Conservation (phyloP, 805 yeast species). For the Teunomyces panamensis region DNA sequence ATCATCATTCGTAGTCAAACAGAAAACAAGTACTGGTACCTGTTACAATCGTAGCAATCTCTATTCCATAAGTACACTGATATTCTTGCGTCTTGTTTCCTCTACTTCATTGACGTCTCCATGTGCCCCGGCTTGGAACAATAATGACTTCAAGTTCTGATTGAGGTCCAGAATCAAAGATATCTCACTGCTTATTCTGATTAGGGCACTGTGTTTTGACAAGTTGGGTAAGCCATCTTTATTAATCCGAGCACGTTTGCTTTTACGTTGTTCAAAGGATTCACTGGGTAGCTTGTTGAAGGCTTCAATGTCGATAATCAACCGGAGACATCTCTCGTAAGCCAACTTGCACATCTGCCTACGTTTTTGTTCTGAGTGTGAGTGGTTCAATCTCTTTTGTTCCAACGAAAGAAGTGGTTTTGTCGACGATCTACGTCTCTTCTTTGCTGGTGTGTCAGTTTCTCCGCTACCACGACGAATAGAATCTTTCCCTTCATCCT, state of each 20-base stretch:
- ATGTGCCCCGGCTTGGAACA: conserved; percentile 8
- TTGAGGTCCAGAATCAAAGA: conserved; percentile 31
- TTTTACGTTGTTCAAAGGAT: conserved; percentile 14
- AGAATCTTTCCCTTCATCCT: conserved; percentile 2
- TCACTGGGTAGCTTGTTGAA: conserved; percentile 19
- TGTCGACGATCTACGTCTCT: conserved; percentile 26
- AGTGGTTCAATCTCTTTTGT: conserved; percentile 42
- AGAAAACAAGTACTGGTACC: not conserved
- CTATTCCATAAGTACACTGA: not conserved
- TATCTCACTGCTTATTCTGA: conserved; percentile 39
- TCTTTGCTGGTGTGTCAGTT: conserved; percentile 6
- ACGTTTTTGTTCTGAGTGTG: conserved; percentile 42
- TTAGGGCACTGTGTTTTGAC: conserved; percentile 42
- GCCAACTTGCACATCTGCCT: conserved; percentile 44
- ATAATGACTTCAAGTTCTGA: conserved; percentile 28
- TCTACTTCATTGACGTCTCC: not conserved
- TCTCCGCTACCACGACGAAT: not conserved
- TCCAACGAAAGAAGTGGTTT: conserved; percentile 38
- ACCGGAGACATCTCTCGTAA: conserved; percentile 40
- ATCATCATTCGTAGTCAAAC: conserved; percentile 2
- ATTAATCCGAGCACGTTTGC: conserved; percentile 36
- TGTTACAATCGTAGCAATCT: not conserved
- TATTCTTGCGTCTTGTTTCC: not conserved
- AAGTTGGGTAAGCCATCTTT: conserved; percentile 46
- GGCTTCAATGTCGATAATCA: conserved; percentile 39